A percentile compares a stretch with the other conserved stretches of the same genome.
phyloP scores from a whole-genome alignment of 2,329 filamentous ascomycete genomes.

The Chalara sp. region DNA sequence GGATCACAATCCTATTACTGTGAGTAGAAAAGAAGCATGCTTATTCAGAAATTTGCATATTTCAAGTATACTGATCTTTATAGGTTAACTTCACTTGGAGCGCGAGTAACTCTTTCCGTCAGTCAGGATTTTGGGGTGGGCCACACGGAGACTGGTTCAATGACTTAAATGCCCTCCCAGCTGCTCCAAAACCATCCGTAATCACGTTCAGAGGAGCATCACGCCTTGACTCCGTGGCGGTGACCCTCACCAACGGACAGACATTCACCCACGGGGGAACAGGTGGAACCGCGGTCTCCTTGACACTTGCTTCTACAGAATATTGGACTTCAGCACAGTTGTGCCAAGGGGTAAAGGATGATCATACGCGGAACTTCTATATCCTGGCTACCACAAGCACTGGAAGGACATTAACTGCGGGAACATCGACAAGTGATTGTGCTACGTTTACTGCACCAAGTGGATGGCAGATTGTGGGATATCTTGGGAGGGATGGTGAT shows the following conservation, averaged over 20 bases:
- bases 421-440: slow-evolving; percentile 41
- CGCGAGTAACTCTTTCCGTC: no score
- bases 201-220: slow-evolving; percentile 39
- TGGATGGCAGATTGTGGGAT: slow-evolving; percentile 48
- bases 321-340: slow-evolving; percentile 41
- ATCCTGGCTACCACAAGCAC: slow-evolving; percentile 44
- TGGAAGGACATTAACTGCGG: slow-evolving; percentile 38
- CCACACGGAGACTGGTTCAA: no score
- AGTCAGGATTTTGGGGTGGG: no score
- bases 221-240: slow-evolving; percentile 43
- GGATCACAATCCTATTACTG: no score
- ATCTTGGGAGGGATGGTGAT: slow-evolving; percentile 43
- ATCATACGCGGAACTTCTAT: slow-evolving; percentile 47
- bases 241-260: slow-evolving; percentile 42
- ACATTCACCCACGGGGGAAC: slow-evolving; percentile 45
- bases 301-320: slow-evolving; percentile 41
- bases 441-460: slow-evolving; percentile 36
- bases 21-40: no score
- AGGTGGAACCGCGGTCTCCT: slow-evolving; percentile 37
- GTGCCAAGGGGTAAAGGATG: slow-evolving; percentile 41
- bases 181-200: no score
- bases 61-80: no score
- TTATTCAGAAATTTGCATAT: no score
- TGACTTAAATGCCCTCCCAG: no score
- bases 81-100: no score